phyloP scores from a whole-genome alignment of 441 rosid genomes.

The Bruguiera hainesii region DNA sequence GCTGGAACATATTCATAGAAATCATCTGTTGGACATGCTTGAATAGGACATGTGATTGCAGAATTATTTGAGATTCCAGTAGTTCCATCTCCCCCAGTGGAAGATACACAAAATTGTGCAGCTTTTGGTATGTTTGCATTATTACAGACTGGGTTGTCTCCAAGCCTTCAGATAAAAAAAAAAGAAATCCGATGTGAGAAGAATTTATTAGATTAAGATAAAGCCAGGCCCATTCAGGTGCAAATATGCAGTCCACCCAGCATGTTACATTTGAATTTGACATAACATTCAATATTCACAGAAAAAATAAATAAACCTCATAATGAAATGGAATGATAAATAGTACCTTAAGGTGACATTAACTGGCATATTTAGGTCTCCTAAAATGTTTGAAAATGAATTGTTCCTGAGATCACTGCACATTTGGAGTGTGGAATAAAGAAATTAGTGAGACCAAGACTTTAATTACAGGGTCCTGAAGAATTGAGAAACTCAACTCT shows the following conservation, averaged over 20 bases:
- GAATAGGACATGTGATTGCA: conserved; percentile 16
- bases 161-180: conserved; percentile 26
- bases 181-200: background rate
- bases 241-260: too few relatives aligned
- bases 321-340: background rate
- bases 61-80: conserved; percentile 9
- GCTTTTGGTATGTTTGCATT: conserved; percentile 18
- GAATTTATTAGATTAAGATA: background rate
- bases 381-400: conserved; percentile 30
- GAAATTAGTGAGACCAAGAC: background rate
- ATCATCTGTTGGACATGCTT: conserved; percentile 29
- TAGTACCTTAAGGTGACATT: conserved; percentile 36
- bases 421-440: background rate
- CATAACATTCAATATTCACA: too few relatives aligned
- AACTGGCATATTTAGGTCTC: conserved; percentile 25
- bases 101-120: conserved; percentile 29
- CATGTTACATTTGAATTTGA: too few relatives aligned
- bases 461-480: background rate
- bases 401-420: conserved; percentile 45
- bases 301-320: too few relatives aligned
- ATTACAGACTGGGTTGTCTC: conserved; percentile 33
- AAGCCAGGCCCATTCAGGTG: too few relatives aligned
- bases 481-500: conserved; percentile 9
- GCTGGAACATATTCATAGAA: conserved; percentile 23
- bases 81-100: conserved; percentile 6